Evolutionary conservation across 2,329 filamentous ascomycete species (phyloP).

Genomic region (Penicillium sp.): DNA sequence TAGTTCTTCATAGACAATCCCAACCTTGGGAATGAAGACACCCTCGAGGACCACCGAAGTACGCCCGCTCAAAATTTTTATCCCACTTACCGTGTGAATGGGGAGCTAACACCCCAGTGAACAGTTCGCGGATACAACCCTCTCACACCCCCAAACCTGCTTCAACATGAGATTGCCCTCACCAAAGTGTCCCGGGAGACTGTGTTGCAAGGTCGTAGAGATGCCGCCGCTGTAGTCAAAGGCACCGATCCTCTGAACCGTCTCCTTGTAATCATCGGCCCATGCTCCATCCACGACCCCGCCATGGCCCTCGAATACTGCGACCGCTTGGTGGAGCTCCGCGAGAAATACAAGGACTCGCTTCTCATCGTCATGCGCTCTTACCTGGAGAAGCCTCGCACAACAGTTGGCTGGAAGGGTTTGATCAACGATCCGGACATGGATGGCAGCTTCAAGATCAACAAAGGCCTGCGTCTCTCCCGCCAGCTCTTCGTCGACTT

Average conservation of each 20-base stretch:
- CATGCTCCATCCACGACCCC: conserved; percentile 96
- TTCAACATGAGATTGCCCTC: conserved; percentile 81
- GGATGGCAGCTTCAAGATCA: conserved; percentile 98
- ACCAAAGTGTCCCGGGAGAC: conserved; percentile 45
- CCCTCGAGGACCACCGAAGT: conserved; percentile 82
- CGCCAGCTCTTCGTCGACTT: conserved; percentile 91
- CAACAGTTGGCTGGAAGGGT: conserved; percentile 98
- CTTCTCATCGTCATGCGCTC: conserved; percentile 95
- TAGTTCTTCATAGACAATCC: conserved; percentile 44
- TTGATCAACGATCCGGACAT: conserved; percentile 98
- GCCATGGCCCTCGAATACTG: conserved; percentile 89
- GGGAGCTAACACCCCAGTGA: not conserved
- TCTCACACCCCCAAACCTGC: conserved; percentile 85
- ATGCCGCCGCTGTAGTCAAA: conserved; percentile 59
- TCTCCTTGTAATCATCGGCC: conserved; percentile 79
- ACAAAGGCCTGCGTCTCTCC: conserved; percentile 85
- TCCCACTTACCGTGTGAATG: not conserved
- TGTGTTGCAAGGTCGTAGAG: conserved; percentile 57
- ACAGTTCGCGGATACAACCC: conserved; percentile 86
- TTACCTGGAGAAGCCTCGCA: conserved; percentile 97
- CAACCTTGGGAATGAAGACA: conserved; percentile 69
- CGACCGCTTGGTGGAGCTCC: conserved; percentile 72
- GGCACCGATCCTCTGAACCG: conserved; percentile 55
- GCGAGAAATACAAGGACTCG: conserved; percentile 84
- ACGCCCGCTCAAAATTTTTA: conserved; percentile 28